phyloP scores from a whole-genome alignment of 2,329 filamentous ascomycete genomes.

The Penicillium italicum region DNA sequence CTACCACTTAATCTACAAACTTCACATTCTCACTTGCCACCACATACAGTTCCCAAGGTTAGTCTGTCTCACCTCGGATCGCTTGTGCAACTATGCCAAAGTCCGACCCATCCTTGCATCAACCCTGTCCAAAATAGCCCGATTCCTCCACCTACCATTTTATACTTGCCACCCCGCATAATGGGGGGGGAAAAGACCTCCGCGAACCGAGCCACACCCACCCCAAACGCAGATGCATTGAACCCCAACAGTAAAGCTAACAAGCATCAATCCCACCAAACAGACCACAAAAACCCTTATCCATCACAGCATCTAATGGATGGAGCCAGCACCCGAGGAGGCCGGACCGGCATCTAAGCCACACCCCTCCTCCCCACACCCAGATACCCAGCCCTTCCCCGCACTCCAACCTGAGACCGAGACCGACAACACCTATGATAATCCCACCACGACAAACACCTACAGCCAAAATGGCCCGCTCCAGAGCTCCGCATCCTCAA shows the following conservation, averaged over 20 bases:
- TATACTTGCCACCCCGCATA: slow-evolving; percentile 6
- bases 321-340: slow-evolving; percentile 42
- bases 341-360: slow-evolving; percentile 30
- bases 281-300: background rate
- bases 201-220: background rate
- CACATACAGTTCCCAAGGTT: slow-evolving; percentile 1
- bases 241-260: background rate
- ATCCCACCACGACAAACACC: background rate
- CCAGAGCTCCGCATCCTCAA: slow-evolving; percentile 9
- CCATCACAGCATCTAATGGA: slow-evolving; percentile 35
- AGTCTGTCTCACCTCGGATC: background rate
- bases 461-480: slow-evolving; percentile 13
- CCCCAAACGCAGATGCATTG: background rate
- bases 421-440: background rate
- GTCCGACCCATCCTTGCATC: background rate
- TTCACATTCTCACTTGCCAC: background rate
- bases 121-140: background rate
- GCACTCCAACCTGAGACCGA: background rate
- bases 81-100: background rate
- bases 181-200: background rate
- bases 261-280: background rate
- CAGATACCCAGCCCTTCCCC: slow-evolving; percentile 8
- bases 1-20: background rate
- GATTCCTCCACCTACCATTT: background rate
- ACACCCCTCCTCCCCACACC: slow-evolving; percentile 20